phyloP scores from a whole-genome alignment of 2,329 filamentous ascomycete species.

The Neonectria faginata region DNA sequence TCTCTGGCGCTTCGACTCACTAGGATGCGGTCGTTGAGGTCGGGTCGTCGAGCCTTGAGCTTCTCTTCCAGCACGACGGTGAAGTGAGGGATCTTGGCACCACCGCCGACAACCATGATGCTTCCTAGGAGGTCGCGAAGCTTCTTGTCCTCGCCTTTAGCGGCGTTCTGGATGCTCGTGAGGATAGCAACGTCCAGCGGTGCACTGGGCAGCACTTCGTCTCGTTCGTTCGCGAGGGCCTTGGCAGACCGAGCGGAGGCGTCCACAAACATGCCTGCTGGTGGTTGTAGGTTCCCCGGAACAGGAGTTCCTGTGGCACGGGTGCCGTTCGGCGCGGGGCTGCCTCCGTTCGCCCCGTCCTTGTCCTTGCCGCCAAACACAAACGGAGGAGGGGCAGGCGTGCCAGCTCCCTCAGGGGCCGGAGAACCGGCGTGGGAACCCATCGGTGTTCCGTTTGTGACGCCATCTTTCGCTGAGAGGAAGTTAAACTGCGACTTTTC shows the following conservation, averaged over 20 bases:
- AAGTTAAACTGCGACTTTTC: slow-evolving; percentile 77
- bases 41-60: slow-evolving; percentile 74
- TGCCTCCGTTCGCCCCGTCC: slow-evolving; percentile 60
- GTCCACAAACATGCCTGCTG: slow-evolving; percentile 63
- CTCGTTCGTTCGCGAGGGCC: slow-evolving; percentile 74
- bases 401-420: slow-evolving; percentile 79
- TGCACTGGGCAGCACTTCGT: slow-evolving; percentile 83
- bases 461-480: slow-evolving; percentile 70
- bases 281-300: slow-evolving; percentile 53
- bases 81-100: slow-evolving; percentile 83
- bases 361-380: slow-evolving; percentile 63
- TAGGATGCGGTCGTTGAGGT: slow-evolving; percentile 70
- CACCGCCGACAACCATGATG: slow-evolving; percentile 91
- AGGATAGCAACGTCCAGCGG: slow-evolving; percentile 91
- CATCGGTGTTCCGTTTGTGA: slow-evolving; percentile 78
- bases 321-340: slow-evolving; percentile 64
- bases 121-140: slow-evolving; percentile 88
- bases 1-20: slow-evolving; percentile 83
- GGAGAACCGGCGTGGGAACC: slow-evolving; percentile 91
- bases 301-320: slow-evolving; percentile 62
- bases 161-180: slow-evolving; percentile 87
- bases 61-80: slow-evolving; percentile 85
- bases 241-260: slow-evolving; percentile 62
- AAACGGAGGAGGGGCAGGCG: slow-evolving; percentile 70
- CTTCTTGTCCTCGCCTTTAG: slow-evolving; percentile 91